These are phyloP conservation scores for Neurospora discreta DNA, from an alignment of 495 filamentous ascomycete species.

Conservation along the genomic window DNA sequence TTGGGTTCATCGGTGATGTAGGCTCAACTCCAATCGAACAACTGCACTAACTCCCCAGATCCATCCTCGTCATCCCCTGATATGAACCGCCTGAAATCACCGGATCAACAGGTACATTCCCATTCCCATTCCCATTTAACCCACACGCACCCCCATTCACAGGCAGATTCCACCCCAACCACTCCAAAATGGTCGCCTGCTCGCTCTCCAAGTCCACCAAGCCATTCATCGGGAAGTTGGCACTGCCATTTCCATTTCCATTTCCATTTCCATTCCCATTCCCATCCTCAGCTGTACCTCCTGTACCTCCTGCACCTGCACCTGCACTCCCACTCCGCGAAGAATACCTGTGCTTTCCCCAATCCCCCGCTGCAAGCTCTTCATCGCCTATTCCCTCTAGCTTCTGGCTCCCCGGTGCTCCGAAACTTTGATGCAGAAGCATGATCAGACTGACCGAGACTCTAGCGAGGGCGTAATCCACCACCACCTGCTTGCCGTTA, in stretches of 20 bases:
- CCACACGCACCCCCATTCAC: background rate
- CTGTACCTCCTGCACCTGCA: too few relatives aligned
- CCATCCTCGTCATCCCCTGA: background rate
- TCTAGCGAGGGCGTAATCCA: background rate
- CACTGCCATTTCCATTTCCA: background rate
- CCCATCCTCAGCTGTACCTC: background rate
- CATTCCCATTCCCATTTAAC: background rate
- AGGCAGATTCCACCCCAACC: background rate
- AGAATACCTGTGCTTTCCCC: background rate
- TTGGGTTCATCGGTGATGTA: too few relatives aligned
- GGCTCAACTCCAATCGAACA: too few relatives aligned
- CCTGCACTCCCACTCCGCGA: too few relatives aligned
- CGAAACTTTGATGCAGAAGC: background rate
- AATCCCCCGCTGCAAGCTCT: background rate
- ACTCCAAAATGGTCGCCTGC: background rate
- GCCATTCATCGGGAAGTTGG: background rate
- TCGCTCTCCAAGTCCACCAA: background rate
- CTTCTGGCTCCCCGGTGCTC: background rate
- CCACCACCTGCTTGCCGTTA: background rate
- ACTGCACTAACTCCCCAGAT: background rate
- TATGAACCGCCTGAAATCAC: background rate
- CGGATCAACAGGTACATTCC: background rate
- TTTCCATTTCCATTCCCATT: background rate
- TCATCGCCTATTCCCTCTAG: background rate
- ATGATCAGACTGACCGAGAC: background rate